A percentile compares a stretch with the other conserved stretches of the same genome.
phyloP scores from a whole-genome alignment of 768 basidiomycete genomes.

The Chalciporus pseudorubinellus region DNA sequence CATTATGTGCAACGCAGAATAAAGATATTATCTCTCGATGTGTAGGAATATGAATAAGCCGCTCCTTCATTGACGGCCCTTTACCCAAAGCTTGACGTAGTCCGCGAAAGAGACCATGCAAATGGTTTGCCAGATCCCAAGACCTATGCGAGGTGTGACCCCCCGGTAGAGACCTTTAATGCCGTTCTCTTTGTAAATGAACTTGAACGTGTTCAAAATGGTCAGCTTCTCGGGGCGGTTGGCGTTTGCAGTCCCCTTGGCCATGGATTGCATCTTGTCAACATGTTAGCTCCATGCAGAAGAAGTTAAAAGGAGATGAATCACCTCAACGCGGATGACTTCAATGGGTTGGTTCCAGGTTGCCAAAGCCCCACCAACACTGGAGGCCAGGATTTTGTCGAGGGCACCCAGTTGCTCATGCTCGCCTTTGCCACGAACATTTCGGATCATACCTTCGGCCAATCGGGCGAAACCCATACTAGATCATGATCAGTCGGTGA shows the following conservation, averaged over 20 bases:
- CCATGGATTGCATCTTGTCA: conserved; percentile 96
- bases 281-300: conserved; percentile 4
- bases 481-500: conserved; percentile 7
- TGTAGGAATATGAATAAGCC: conserved; percentile 4
- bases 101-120: conserved; percentile 99
- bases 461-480: conserved; percentile 97
- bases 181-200: conserved; percentile 96
- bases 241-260: conserved; percentile 64
- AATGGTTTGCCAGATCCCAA: conserved; percentile 96
- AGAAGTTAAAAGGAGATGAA: background rate
- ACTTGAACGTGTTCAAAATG: conserved; percentile 85
- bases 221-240: conserved; percentile 92
- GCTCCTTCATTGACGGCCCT: conserved; percentile 33
- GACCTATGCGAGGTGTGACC: conserved; percentile 93
- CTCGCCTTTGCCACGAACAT: conserved; percentile 74
- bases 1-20: conserved; percentile 7
- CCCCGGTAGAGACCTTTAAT: conserved; percentile 96
- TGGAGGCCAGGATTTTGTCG: conserved; percentile 88
- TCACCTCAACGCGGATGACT: conserved; percentile 92
- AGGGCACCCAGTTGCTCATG: conserved; percentile 66
- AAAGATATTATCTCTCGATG: conserved; percentile 26
- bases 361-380: conserved; percentile 90
- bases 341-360: conserved; percentile 99
- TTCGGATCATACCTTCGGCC: conserved; percentile 78
- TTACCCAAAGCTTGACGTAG: conserved; percentile 88